Base-by-base conservation (phyloP, 75 land plant species). In the Adiantum capillusveneris region DNA sequence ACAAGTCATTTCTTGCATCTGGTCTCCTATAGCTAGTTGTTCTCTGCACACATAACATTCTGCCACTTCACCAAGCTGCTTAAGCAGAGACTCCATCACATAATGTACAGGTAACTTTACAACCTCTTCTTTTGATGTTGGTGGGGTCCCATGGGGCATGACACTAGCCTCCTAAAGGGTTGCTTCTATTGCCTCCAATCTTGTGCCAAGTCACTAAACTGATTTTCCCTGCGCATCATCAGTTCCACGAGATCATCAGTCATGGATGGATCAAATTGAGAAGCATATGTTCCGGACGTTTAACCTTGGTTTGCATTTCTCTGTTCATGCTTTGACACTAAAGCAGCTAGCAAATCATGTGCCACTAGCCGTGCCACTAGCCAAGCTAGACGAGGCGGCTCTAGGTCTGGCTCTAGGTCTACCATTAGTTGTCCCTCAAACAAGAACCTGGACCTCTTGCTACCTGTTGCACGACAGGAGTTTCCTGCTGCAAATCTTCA, bases 401-500 rank as follows among this genome's bases (percentile, higher is more conserved):
- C n/a, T n/a, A n/a, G n/a, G n/a, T n/a, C n/a, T 25, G 97, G 97
- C 62, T 84, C 97, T 5, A 74, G 63, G 41, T 71, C 92, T 39
- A 92, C 86, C 14, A 92, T 88, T 25, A 92, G 63, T 76, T 92
- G 97, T 20, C 97, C 97, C 56, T 92, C 97, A 63, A 92, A 92
- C 29, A 92, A 78, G 56, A 69, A 91, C 25, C 82, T 51, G 65
- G 7, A 68, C 65, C 62, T 29, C 59, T 49, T 19, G 44, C 59
- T 31, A 72, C 66, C n/a, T 17, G 21, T 14, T 46, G 49, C 17
- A 17, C 17, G 2, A 3, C 21, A 7, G 49, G 21, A 17, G n/a
- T 5, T 17, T 46, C 49, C 14, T 20, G n/a, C 14, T 46, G 49
- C 14, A 20, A 27, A 60, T 65, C 75, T 26, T 63, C 69, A 13